A percentile compares a stretch with the other conserved stretches of the same genome.
Conservation (phyloP, 352 stramenopile species). For the Globisporangium perplexum region DNA sequence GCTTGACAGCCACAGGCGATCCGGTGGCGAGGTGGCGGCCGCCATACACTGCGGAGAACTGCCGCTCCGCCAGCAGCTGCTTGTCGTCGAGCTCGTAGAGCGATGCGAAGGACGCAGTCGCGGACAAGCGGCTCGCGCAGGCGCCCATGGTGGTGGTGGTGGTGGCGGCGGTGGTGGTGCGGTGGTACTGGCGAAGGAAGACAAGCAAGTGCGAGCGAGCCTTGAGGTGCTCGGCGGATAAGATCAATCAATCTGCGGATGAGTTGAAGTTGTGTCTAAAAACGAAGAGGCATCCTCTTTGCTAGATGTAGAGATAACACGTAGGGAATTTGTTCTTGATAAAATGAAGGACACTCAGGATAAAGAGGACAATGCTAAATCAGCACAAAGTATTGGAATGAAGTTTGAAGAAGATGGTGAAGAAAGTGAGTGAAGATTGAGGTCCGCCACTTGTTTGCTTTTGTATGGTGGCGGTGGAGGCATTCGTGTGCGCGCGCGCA, state of each 20-base stretch:
- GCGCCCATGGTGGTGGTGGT: constrained; percentile 24
- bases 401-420: not conserved
- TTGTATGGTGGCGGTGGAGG: no score
- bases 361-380: not conserved
- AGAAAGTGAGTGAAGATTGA: not conserved
- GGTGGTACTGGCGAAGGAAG: no score
- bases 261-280: not conserved
- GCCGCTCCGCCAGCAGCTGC: constrained; percentile 33
- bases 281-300: not conserved
- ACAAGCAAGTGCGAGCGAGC: no score
- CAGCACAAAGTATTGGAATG: no score
- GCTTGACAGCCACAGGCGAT: constrained; percentile 48
- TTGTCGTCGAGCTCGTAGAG: constrained; percentile 44
- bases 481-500: no score
- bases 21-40: constrained; percentile 28
- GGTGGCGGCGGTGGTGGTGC: not conserved
- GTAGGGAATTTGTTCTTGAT: no score
- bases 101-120: constrained; percentile 14
- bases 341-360: no score
- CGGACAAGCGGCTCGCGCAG: constrained; percentile 28
- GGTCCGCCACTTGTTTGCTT: not conserved
- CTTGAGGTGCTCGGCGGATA: no score
- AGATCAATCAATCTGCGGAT: no score
- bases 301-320: not conserved
- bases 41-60: constrained; percentile 45